Conservation (phyloP, 139 green algal genomes). For the Asterochloris sp. region DNA sequence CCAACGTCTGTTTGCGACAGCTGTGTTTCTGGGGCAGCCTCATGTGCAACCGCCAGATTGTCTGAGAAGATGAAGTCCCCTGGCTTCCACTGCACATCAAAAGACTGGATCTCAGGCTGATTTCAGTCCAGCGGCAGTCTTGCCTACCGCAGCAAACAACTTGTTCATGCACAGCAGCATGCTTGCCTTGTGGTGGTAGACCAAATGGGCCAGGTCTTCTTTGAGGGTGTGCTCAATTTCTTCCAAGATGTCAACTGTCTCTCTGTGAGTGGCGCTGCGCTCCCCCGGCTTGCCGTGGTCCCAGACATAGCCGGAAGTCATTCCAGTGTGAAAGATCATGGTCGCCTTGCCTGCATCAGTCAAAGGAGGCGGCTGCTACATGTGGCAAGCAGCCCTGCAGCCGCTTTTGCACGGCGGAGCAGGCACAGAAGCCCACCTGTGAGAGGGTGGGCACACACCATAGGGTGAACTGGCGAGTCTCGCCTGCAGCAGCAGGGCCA, state of each 20-base stretch:
- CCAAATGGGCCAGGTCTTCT: conserved; percentile 2
- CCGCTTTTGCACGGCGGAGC: no score
- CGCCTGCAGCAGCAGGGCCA: no score
- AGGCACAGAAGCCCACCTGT: no score
- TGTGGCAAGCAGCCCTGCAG: neutral
- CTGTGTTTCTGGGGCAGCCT: conserved; percentile 44
- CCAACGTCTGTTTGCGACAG: conserved; percentile 28
- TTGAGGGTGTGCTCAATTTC: conserved; percentile 36
- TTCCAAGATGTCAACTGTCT: conserved; percentile 30
- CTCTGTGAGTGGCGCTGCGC: conserved; percentile 9
- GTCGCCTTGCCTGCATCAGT: conserved; percentile 19
- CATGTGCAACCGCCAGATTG: conserved; percentile 48
- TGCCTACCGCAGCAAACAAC: neutral
- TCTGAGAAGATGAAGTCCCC: conserved; percentile 55
- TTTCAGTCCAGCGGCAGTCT: neutral
- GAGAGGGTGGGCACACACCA: no score
- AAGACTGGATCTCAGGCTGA: neutral
- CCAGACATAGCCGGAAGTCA: conserved; percentile 37
- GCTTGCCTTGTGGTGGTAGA: conserved; percentile 19
- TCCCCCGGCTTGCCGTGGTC: conserved; percentile 29
- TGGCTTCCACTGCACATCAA: conserved; percentile 26
- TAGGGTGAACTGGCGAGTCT: no score
- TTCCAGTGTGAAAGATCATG: conserved; percentile 46
- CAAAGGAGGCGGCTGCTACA: neutral
- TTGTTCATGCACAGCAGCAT: neutral